Base-by-base conservation (phyloP, 192 early-diverging fungal species). In the Coemansia sp. region DNA sequence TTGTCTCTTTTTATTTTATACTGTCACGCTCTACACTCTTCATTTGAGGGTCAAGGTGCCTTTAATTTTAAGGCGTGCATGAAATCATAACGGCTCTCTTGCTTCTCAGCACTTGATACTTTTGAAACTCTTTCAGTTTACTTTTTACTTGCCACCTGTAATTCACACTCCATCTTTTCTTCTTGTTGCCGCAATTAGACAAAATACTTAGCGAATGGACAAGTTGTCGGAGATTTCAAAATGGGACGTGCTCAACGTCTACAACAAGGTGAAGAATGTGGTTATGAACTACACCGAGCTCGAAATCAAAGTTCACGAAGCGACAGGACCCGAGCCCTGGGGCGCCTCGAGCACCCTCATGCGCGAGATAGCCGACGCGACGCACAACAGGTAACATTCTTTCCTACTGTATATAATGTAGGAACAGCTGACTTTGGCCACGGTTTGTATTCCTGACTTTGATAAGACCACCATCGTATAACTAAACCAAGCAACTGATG, bases 211-310 rank as follows among this genome's bases (percentile, higher is more conserved):
- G 64, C 65, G 71, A 52, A 46, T 71, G 13, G 67, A 62, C 65
- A 78, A 77, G 45, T 61, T 84, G 44, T 67, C 74, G 6, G 78
- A 80, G 38, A 72, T 84, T 45, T 82, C 82, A 3, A 56, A 78
- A 9, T 84, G 82, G 82, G 83, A 84, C 49, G 80, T 84, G 40
- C 81, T 79, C 57, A 79, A 81, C 59, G 82, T 77, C 41, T 78
- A 83, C 64, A 83, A 80, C 69, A 84, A 82, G 53, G 83, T 84
- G 64, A 91, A 90, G 78, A 90, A 90, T 80, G 92, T 87, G 1
- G 96, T 97, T 9, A 83, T 95, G 79, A 91, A 97, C 69, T 87
- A 89, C 72, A 89, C 91, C 52, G 96, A 98, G 69, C 91, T 88
- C 81, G 93, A 96, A 81, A 84, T 88, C 53, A 93, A 93, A 58